Percentiles rank a stretch among this genome's conserved stretches.
Evolutionary conservation across 768 basidiomycete genomes (phyloP).

Genomic region (Auriscalpium orientale): DNA sequence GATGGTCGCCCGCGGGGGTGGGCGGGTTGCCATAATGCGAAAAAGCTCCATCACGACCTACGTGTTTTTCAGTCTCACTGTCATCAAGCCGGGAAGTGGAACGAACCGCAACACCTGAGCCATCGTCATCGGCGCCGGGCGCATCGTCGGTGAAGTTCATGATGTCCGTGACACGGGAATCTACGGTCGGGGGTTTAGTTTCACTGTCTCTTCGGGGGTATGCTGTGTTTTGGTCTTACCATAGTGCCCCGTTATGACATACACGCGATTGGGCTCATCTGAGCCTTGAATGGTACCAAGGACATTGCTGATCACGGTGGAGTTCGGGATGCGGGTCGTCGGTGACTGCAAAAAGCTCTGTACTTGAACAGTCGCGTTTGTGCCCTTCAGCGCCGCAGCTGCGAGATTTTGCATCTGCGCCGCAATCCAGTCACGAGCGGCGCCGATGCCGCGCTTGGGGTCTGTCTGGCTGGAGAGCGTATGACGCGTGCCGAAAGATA

Average conservation of each 20-base stretch:
- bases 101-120: constrained; percentile 38
- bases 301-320: constrained; percentile 45
- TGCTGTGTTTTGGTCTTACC: constrained; percentile 6
- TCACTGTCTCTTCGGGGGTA: too few relatives aligned
- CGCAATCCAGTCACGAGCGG: constrained; percentile 49
- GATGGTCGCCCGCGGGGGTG: constrained; percentile 40
- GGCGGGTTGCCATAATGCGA: constrained; percentile 38
- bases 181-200: too few relatives aligned
- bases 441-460: constrained; percentile 45
- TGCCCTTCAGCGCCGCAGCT: constrained; percentile 31
- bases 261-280: constrained; percentile 40
- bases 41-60: constrained; percentile 43
- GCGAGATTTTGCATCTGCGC: constrained; percentile 36
- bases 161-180: constrained; percentile 36
- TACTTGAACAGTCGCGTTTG: constrained; percentile 30
- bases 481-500: constrained; percentile 48
- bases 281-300: constrained; percentile 42
- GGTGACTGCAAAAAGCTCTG: constrained; percentile 38
- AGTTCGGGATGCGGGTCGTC: constrained; percentile 27
- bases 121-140: constrained; percentile 50
- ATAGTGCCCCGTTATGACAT: constrained; percentile 49
- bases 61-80: background rate
- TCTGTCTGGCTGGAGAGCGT: constrained; percentile 48
- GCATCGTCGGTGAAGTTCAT: constrained; percentile 37
- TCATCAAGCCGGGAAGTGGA: background rate